Percentiles rank a stretch among this genome's conserved stretches.
These are phyloP conservation scores for Hanseniaspora meyeri DNA, from an alignment of 805 yeast species.

Conservation along the genomic window DNA sequence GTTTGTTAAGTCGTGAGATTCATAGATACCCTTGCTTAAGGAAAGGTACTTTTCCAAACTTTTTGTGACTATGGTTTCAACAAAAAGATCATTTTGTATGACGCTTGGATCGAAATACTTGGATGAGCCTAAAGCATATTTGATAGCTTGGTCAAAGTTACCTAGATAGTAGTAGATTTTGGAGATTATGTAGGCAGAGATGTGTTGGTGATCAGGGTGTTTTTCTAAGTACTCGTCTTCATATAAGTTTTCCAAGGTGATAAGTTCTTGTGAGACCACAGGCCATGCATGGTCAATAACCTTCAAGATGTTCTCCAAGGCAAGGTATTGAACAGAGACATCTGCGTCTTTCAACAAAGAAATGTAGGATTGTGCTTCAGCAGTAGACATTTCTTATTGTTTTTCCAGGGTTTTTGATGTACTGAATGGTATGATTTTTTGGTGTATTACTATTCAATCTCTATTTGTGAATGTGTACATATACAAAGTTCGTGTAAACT, in stretches of 20 bases:
- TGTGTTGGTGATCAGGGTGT: constrained; percentile 32
- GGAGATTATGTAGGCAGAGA: constrained; percentile 87
- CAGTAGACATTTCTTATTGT: constrained; percentile 40
- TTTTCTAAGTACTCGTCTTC: constrained; percentile 72
- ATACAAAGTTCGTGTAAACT: neutral
- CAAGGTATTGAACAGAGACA: constrained; percentile 62
- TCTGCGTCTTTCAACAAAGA: constrained; percentile 83
- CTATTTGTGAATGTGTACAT: neutral
- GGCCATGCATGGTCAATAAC: constrained; percentile 93
- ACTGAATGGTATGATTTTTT: too few species aligned
- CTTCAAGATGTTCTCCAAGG: constrained; percentile 65
- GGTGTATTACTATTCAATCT: neutral
- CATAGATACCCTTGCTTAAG: constrained; percentile 37
- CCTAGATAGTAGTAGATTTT: constrained; percentile 87
- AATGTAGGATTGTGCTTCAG: constrained; percentile 75
- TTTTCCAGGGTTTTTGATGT: too few species aligned
- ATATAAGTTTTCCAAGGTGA: constrained; percentile 79
- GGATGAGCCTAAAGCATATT: constrained; percentile 77
- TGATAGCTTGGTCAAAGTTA: constrained; percentile 82
- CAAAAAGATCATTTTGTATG: constrained; percentile 62
- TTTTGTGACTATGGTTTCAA: constrained; percentile 86
- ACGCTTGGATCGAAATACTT: constrained; percentile 54
- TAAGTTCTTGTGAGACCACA: constrained; percentile 81
- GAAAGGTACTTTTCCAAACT: constrained; percentile 75
- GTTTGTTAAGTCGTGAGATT: constrained; percentile 25